Conservation (phyloP, 108 stramenopile species). For the Cyclostephanos invisitatus region DNA sequence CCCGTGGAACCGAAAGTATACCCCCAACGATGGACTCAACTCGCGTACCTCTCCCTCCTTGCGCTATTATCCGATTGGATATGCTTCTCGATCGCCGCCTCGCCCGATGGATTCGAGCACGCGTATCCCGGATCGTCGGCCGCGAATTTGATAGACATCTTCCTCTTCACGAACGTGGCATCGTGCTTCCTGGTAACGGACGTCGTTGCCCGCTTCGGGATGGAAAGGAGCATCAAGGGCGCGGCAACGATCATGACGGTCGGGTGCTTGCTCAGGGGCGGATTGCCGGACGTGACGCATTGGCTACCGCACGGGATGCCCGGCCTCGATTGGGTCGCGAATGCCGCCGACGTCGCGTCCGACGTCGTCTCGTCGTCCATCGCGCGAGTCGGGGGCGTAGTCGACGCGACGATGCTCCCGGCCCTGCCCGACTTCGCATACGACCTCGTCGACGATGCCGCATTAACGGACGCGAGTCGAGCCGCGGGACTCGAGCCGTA, state of each 20-base stretch:
- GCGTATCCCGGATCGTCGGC: slow-evolving; percentile 47
- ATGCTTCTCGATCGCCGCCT: slow-evolving; percentile 56
- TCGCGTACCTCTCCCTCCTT: slow-evolving; percentile 51
- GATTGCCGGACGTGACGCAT: slow-evolving; percentile 25
- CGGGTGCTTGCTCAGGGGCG: slow-evolving; percentile 46
- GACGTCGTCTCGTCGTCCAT: slow-evolving; percentile 14
- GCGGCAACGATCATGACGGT: slow-evolving; percentile 46
- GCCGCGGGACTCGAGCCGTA: slow-evolving; percentile 46
- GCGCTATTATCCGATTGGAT: slow-evolving; percentile 57
- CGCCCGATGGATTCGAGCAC: slow-evolving; percentile 36
- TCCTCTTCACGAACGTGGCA: slow-evolving; percentile 52
- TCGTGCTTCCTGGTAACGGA: slow-evolving; percentile 58
- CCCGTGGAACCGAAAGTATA: slow-evolving; percentile 38
- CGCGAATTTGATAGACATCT: slow-evolving; percentile 49
- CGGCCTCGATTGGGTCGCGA: not conserved
- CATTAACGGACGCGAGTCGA: slow-evolving; percentile 35
- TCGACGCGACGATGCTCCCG: too few species aligned
- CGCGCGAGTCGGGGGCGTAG: slow-evolving; percentile 18
- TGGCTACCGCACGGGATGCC: slow-evolving; percentile 3
- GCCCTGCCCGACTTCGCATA: slow-evolving; percentile 35
- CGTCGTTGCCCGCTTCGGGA: slow-evolving; percentile 42
- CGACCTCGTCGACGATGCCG: slow-evolving; percentile 23
- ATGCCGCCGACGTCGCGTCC: slow-evolving; percentile 8
- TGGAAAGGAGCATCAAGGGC: slow-evolving; percentile 44
- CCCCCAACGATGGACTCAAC: slow-evolving; percentile 48